Conservation (phyloP, 2,329 filamentous ascomycete genomes). For the Phialophora tarda region DNA sequence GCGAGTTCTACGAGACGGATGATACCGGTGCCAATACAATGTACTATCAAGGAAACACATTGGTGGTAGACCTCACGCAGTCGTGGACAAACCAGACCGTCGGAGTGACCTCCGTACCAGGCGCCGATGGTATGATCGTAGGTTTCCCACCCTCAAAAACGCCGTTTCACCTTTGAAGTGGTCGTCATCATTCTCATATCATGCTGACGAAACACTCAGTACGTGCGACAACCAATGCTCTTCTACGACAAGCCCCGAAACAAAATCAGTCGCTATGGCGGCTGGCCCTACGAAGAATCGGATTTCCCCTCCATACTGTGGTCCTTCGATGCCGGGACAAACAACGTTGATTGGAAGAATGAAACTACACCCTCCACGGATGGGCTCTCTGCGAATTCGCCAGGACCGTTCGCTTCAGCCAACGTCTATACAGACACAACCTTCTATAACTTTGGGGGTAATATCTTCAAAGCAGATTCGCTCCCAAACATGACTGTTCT, state of each 20-base stretch:
- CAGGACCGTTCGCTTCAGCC: constrained; percentile 24
- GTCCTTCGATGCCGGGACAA: constrained; percentile 23
- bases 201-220: neutral
- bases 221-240: constrained; percentile 21
- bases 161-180: neutral
- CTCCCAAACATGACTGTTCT: constrained; percentile 29
- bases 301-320: constrained; percentile 23
- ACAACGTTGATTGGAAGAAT: constrained; percentile 17
- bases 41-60: constrained; percentile 21
- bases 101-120: neutral
- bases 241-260: constrained; percentile 27
- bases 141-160: neutral
- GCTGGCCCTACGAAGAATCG: constrained; percentile 24
- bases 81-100: constrained; percentile 33
- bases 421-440: constrained; percentile 23
- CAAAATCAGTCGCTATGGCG: constrained; percentile 28
- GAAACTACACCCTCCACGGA: constrained; percentile 13
- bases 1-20: constrained; percentile 22
- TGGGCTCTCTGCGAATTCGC: constrained; percentile 20
- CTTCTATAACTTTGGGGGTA: constrained; percentile 30
- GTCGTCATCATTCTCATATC: neutral
- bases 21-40: neutral
- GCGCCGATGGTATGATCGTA: constrained; percentile 16
- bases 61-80: constrained; percentile 25
- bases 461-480: constrained; percentile 6